Base-by-base conservation (phyloP, 768 basidiomycete genomes). In the Boletus subparvulus region DNA sequence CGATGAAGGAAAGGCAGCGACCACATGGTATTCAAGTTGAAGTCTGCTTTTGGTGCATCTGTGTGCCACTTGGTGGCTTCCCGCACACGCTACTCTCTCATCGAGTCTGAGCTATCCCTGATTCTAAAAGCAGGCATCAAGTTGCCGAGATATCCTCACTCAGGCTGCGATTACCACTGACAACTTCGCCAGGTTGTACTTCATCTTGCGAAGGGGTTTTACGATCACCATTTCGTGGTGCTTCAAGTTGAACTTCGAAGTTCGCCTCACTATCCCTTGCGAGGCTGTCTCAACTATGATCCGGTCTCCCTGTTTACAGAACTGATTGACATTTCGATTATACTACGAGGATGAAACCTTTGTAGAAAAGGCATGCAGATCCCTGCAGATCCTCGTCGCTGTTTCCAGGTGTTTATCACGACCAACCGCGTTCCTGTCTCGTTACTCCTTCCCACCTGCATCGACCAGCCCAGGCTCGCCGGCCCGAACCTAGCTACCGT, bases 301-400 rank as follows among this genome's bases (percentile, higher is more conserved):
- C 58, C 56, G 61, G 57, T 50, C 61, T 63, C 64, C 47, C 33
- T 26, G 41, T 50, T 30, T 47, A 50, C 33, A 32, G 44, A 56
- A 47, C 28, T 32, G 52, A 52, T 21, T 58, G 55, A 53, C 53
- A 58, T 62, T 54, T 59, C 56, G 39, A 57, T 64, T 50, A 55
- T 43, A 53, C 56, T 64, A 51, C 53, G 50, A 55, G 37, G 17
- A n/a, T 58, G 54, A 60, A 59, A 58, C 50, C 33, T 40, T 33
- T 37, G 56, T 24, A 48, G 50, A 54, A 56, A 55, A 35, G 41
- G 44, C 36, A 50, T 33, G 59, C 33, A 64, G 62, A 62, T 61
- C 57, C 52, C 43, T 68, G 63, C 42, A 68, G 60, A 67, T 68
- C 67, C 42, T 61, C 17, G 44, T 58, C 43, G 24, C 39, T 36